phyloP scores from a whole-genome alignment of 1,284 basidiomycete species.

The Papiliotrema nemorosa region DNA sequence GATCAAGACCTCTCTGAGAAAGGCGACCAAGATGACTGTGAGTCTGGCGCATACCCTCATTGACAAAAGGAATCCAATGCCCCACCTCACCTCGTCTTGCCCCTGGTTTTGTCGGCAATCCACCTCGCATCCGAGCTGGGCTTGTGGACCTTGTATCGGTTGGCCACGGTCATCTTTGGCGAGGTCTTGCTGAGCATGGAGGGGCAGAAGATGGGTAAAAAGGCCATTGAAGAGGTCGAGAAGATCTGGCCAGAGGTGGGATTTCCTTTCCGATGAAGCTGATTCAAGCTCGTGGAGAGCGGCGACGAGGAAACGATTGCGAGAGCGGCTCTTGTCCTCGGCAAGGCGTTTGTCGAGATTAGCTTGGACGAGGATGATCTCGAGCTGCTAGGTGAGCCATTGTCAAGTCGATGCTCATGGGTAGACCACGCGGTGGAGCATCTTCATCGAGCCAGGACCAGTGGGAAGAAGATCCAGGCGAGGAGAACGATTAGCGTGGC shows the following conservation, averaged over 20 bases:
- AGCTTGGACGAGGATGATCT: not conserved
- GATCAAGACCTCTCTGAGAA: slow-evolving; percentile 7
- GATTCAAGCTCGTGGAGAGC: slow-evolving; percentile 6
- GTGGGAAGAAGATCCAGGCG: slow-evolving; percentile 12
- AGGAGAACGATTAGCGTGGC: slow-evolving; percentile 11
- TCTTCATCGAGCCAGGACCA: slow-evolving; percentile 10
- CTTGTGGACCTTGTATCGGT: slow-evolving; percentile 35
- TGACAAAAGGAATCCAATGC: slow-evolving; percentile 8
- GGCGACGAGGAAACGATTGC: slow-evolving; percentile 22
- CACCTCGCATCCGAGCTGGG: slow-evolving; percentile 31
- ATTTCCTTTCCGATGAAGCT: not conserved
- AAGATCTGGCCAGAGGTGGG: slow-evolving; percentile 25
- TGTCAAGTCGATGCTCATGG: not conserved
- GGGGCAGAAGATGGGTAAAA: slow-evolving; percentile 20
- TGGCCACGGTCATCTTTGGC: slow-evolving; percentile 29
- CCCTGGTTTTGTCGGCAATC: slow-evolving; percentile 28
- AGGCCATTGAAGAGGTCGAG: slow-evolving; percentile 19
- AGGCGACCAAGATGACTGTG: slow-evolving; percentile 24
- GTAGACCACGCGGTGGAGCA: slow-evolving; percentile 8
- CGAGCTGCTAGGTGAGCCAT: not conserved
- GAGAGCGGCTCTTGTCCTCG: slow-evolving; percentile 27
- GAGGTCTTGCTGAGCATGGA: slow-evolving; percentile 38
- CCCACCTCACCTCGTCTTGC: slow-evolving; percentile 34
- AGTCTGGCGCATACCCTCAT: not conserved
- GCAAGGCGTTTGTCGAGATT: slow-evolving; percentile 26